Evolutionary conservation across 148 eudicot genomes (phyloP), one percentile per base, ranked within the genome.

Genomic region (Spergularia bocconei): DNA sequence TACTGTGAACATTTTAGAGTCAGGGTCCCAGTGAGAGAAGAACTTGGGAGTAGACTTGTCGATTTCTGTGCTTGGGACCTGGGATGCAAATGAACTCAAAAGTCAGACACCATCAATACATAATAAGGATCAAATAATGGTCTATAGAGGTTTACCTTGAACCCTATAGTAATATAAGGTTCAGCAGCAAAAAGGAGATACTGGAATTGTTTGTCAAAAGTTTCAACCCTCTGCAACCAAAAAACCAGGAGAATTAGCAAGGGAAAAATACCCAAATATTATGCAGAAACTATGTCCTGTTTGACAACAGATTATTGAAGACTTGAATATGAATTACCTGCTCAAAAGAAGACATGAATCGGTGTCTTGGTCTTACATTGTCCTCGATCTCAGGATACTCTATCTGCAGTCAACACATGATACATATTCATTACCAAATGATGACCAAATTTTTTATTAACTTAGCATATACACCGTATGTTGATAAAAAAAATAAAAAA

Each of bases 11-110:
- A 90, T 95, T 80, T 95, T 92, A 41, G 98, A 90, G 87, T 95
- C 98, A 39, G 96, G 96, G 72, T 95, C 98, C 97, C 98, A 92
- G 75, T 95, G 98, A 23, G 98, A 92, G 86, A 95, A 95, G 79
- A 95, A 95, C 78, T 95, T 95, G 12, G 97, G 86, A 54, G 97
- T 92, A 70, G 98, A 90, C 78, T 95, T 95, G 85, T 95, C 98
- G 75, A 95, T 90, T 77, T 95, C 97, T 25, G 90, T 92, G 87
- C 98, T 92, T 19, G 97, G 97, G 82, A 95, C 98, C 98, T 95
- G 79, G 38, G 72, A 84, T 38, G 55, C 47, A 72, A 12, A 82
- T 2, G 64, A 60, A 61, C 15, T 70, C 13, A 66, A 20, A 14
- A 53, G 21, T 41, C 41, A 73, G 23, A 60, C 56, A n/a, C 25